Percentiles rank a stretch among this genome's conserved stretches.
These are phyloP conservation scores for Fusarium nurragi DNA, from an alignment of 2,329 filamentous ascomycete species.

Conservation along the genomic window DNA sequence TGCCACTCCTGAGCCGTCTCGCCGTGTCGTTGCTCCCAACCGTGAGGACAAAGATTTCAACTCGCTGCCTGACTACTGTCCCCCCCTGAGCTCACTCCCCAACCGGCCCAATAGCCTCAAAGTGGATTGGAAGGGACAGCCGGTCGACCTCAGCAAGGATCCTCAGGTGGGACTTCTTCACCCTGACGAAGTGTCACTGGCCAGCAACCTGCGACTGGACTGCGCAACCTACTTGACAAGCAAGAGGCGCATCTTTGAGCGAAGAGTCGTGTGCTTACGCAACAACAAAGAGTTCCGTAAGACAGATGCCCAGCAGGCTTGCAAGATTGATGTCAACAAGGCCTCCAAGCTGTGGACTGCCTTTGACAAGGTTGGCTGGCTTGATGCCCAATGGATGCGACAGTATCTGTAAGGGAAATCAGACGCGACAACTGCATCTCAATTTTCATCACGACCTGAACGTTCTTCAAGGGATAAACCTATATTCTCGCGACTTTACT, in stretches of 20 bases:
- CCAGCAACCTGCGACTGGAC: constrained; percentile 81
- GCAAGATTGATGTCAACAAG: constrained; percentile 98
- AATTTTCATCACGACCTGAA: not conserved
- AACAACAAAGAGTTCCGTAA: constrained; percentile 89
- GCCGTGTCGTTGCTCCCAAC: constrained; percentile 68
- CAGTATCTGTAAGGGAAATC: constrained; percentile 44
- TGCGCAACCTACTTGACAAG: constrained; percentile 90
- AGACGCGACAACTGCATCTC: not conserved
- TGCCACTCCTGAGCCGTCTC: constrained; percentile 60
- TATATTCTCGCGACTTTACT: constrained; percentile 25
- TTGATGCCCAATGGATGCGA: constrained; percentile 63
- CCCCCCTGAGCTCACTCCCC: constrained; percentile 72
- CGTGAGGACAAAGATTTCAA: constrained; percentile 85
- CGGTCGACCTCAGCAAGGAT: constrained; percentile 79
- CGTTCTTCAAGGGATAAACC: constrained; percentile 1
- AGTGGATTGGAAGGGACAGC: constrained; percentile 86
- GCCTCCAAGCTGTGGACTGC: constrained; percentile 91
- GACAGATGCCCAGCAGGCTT: constrained; percentile 95
- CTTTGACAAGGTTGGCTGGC: constrained; percentile 88
- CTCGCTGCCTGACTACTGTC: constrained; percentile 76
- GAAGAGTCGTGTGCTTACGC: constrained; percentile 72
- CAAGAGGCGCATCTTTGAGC: constrained; percentile 90
- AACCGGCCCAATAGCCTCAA: constrained; percentile 76
- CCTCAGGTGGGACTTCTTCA: constrained; percentile 76
- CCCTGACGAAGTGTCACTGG: constrained; percentile 79